Conservation (phyloP, 2,329 filamentous ascomycete genomes). For the Rhinocladiella mackenziei region DNA sequence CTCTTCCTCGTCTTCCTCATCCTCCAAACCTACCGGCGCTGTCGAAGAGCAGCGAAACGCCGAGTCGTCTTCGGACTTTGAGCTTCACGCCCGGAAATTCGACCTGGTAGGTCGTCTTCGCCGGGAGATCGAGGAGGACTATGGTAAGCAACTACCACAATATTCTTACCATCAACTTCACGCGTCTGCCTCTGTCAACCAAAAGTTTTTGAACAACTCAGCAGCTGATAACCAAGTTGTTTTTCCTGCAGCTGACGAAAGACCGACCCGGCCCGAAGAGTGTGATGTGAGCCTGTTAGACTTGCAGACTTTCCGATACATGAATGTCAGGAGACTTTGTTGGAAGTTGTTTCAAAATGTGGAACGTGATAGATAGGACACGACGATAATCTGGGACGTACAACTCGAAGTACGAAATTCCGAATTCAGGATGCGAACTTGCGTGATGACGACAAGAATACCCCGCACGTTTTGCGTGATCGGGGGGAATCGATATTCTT, state of each 20-base stretch:
- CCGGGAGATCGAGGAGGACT: conserved; percentile 8
- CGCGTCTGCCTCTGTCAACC: too few relatives aligned
- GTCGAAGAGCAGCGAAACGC: background rate
- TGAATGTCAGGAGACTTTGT: conserved; percentile 5
- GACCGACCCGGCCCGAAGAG: background rate
- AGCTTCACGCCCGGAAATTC: conserved; percentile 17
- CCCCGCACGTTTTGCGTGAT: too few relatives aligned
- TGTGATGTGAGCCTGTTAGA: background rate
- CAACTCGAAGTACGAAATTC: too few relatives aligned
- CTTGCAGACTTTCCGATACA: background rate
- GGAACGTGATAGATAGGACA: conserved; percentile 2
- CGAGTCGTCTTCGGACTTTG: conserved; percentile 7
- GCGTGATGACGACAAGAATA: too few relatives aligned
- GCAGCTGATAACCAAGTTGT: background rate
- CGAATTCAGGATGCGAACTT: too few relatives aligned
- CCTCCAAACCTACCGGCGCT: background rate
- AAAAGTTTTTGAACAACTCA: background rate
- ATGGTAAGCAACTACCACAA: conserved; percentile 23
- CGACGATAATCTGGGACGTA: too few relatives aligned
- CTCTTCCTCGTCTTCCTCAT: too few relatives aligned
- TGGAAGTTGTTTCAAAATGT: conserved; percentile 12
- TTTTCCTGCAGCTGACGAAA: conserved; percentile 1
- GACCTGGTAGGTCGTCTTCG: conserved; percentile 9
- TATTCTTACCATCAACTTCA: too few relatives aligned
- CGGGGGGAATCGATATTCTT: too few relatives aligned